Percentiles rank a stretch among this genome's conserved stretches.
Evolutionary conservation across 208 protist genomes (phyloP).

Genomic region (Plasmodiophora brassicae): DNA sequence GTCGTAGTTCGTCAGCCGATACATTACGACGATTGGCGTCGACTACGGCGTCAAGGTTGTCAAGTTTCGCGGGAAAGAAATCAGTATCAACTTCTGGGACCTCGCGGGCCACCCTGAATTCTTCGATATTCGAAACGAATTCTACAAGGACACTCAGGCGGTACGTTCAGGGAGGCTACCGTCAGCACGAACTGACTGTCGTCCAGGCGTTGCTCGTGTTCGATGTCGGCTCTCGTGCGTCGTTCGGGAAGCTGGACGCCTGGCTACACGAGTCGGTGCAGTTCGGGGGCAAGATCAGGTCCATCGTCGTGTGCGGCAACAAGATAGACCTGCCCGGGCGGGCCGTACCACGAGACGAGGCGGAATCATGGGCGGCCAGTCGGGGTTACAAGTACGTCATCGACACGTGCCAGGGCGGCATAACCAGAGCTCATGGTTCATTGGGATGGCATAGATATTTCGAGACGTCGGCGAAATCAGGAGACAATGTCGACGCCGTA

Average conservation of each 20-base stretch:
- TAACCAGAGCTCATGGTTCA: no score
- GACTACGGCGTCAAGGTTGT: slow-evolving; percentile 89
- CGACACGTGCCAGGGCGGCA: no score
- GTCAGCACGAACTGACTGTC: not conserved
- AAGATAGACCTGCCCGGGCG: slow-evolving; percentile 44
- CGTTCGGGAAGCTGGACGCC: slow-evolving; percentile 42
- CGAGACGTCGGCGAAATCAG: slow-evolving; percentile 48
- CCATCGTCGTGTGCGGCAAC: slow-evolving; percentile 45
- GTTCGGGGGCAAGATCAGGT: not conserved
- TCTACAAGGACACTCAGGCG: slow-evolving; percentile 85
- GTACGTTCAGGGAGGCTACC: slow-evolving; percentile 46
- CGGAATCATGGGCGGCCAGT: not conserved
- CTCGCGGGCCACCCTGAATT: slow-evolving; percentile 78
- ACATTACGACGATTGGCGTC: slow-evolving; percentile 91
- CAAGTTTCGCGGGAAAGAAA: slow-evolving; percentile 41
- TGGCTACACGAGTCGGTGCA: slow-evolving; percentile 53
- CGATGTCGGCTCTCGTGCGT: slow-evolving; percentile 40
- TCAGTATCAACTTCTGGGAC: slow-evolving; percentile 92
- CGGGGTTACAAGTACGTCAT: not conserved
- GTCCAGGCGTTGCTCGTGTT: slow-evolving; percentile 51
- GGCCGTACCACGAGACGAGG: slow-evolving; percentile 34
- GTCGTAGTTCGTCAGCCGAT: slow-evolving; percentile 81
- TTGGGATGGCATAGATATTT: no score
- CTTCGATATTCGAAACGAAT: slow-evolving; percentile 85
- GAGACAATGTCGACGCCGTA: slow-evolving; percentile 46